Conservation (phyloP, 2,329 filamentous ascomycete species). For the Aotearoamyces nothofagi region DNA sequence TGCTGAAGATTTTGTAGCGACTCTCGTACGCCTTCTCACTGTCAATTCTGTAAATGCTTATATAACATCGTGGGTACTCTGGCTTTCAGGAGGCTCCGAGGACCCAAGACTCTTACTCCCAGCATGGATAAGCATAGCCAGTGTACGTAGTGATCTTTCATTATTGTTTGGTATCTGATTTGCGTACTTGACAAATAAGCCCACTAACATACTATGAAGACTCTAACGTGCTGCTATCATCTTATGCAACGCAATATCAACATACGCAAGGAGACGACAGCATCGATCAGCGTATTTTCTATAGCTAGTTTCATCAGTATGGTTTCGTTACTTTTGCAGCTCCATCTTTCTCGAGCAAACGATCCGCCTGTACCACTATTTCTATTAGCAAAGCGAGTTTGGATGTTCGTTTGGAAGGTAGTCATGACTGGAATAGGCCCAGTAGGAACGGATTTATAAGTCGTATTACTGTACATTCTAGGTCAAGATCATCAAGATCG, state of each 20-base stretch:
- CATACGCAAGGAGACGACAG: constrained; percentile 65
- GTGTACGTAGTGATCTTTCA: no score
- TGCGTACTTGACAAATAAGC: no score
- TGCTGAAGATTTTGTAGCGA: constrained; percentile 34
- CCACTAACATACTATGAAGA: no score
- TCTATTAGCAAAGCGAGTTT: not conserved
- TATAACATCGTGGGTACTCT: constrained; percentile 56
- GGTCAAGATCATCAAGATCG: no score
- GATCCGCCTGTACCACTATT: constrained; percentile 17
- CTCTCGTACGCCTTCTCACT: constrained; percentile 63
- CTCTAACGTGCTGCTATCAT: constrained; percentile 60
- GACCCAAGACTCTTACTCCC: constrained; percentile 58
- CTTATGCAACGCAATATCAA: constrained; percentile 65
- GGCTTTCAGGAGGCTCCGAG: constrained; percentile 52
- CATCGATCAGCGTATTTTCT: constrained; percentile 64
- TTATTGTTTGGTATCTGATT: no score
- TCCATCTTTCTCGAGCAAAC: constrained; percentile 29
- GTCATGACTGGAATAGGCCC: no score
- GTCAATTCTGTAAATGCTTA: constrained; percentile 64
- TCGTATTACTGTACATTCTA: no score
- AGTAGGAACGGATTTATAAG: no score
- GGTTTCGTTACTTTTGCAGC: constrained; percentile 50
- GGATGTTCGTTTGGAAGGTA: no score
- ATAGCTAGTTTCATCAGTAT: constrained; percentile 65
- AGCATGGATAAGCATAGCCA: constrained; percentile 66